Percentiles rank a stretch among this genome's conserved stretches.
Conservation (phyloP, 345 rosid genomes). For the Trapa incisa region DNA sequence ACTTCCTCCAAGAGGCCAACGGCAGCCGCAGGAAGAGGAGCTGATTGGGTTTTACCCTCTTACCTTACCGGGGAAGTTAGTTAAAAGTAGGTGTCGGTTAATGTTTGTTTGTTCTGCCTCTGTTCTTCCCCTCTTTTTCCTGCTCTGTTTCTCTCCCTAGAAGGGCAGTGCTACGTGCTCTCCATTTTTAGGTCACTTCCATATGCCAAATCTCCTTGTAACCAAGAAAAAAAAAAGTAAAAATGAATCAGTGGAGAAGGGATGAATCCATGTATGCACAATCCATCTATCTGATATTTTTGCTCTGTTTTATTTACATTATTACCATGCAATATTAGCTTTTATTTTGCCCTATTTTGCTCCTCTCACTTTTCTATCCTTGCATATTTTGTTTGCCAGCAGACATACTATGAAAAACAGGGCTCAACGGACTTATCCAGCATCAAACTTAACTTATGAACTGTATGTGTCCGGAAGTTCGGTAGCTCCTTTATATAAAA, state of each 20-base stretch:
- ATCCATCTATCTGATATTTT: background rate
- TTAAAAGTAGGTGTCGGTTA: background rate
- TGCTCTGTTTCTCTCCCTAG: background rate
- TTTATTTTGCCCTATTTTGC: no score
- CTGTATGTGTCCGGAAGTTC: background rate
- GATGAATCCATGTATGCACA: background rate
- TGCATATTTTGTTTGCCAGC: background rate
- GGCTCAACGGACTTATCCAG: background rate
- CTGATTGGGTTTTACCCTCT: slow-evolving; percentile 1
- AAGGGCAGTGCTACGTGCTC: slow-evolving; percentile 47
- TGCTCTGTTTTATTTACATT: slow-evolving; percentile 11
- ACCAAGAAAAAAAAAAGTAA: background rate
- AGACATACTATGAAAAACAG: no score
- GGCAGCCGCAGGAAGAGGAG: slow-evolving; percentile 23
- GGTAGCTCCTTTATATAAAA: background rate
- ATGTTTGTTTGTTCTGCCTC: background rate
- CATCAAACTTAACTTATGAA: background rate
- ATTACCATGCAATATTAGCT: slow-evolving; percentile 15
- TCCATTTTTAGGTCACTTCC: slow-evolving; percentile 26
- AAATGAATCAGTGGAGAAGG: background rate
- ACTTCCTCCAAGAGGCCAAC: slow-evolving; percentile 41
- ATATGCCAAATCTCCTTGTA: background rate
- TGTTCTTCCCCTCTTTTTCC: background rate
- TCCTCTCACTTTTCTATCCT: background rate
- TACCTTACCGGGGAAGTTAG: slow-evolving; percentile 6